These are phyloP conservation scores for Penicillium expansum DNA, from an alignment of 2,329 filamentous ascomycete genomes.

Conservation along the genomic window DNA sequence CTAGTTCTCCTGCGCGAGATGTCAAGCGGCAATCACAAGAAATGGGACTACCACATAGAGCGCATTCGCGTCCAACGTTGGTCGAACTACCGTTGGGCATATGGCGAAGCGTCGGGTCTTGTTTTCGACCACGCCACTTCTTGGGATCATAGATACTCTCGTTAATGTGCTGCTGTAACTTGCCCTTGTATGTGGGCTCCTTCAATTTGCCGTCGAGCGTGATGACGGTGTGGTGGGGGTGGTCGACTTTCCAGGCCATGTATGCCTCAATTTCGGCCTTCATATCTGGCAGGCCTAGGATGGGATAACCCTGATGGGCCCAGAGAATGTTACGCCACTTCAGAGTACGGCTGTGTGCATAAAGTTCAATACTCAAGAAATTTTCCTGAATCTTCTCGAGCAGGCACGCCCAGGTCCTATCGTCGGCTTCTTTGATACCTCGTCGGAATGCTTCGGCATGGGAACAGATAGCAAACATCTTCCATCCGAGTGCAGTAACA, in stretches of 20 bases:
- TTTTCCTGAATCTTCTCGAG: conserved; percentile 18
- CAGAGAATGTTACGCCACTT: conserved; percentile 24
- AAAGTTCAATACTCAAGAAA: conserved; percentile 25
- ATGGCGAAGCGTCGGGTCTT: background rate
- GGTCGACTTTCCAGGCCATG: conserved; percentile 4
- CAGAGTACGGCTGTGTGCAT: conserved; percentile 23
- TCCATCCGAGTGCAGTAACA: conserved; percentile 23
- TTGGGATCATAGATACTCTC: background rate
- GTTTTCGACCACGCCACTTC: background rate
- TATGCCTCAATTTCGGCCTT: background rate
- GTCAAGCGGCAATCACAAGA: conserved; percentile 23
- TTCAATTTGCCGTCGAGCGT: background rate
- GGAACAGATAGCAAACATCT: conserved; percentile 27
- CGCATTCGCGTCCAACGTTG: conserved; percentile 12
- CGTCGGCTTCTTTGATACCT: conserved; percentile 1
- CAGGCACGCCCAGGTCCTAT: conserved; percentile 18
- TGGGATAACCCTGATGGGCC: background rate
- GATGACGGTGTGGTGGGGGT: conserved; percentile 17
- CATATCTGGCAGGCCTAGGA: background rate
- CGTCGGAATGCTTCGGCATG: conserved; percentile 27
- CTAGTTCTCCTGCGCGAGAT: conserved; percentile 18
- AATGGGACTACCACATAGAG: conserved; percentile 13
- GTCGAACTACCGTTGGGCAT: background rate
- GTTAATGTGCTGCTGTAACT: conserved; percentile 1
- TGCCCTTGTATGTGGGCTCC: background rate